A percentile compares a stretch with the other conserved stretches of the same genome.
These are phyloP conservation scores for Endotrypanum monterogeii DNA, from an alignment of 208 protist genomes.

Conservation along the genomic window DNA sequence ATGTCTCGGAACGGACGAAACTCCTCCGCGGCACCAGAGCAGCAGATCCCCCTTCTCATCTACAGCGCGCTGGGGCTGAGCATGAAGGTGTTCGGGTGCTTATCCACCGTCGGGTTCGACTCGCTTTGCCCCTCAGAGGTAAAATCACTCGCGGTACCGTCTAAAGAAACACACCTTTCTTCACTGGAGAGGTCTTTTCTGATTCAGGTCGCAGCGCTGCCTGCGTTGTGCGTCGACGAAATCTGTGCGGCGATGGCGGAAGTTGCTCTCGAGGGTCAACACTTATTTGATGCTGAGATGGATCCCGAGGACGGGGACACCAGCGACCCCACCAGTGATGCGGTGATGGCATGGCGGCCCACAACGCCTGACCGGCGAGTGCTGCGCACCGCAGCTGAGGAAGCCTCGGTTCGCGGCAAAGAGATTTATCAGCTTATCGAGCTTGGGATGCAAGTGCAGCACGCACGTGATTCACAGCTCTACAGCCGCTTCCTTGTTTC, in stretches of 20 bases:
- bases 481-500: constrained; percentile 63
- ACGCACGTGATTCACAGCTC: constrained; percentile 39
- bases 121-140: constrained; percentile 23
- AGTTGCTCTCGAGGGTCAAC: constrained; percentile 32
- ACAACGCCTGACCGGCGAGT: constrained; percentile 50
- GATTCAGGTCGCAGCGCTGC: constrained; percentile 64
- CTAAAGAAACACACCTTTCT: constrained; percentile 34
- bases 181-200: constrained; percentile 64
- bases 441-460: constrained; percentile 37
- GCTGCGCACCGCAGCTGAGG: constrained; percentile 33
- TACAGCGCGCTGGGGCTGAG: constrained; percentile 45
- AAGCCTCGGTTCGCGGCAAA: constrained; percentile 35
- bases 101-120: constrained; percentile 54
- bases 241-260: constrained; percentile 73
- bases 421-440: constrained; percentile 55
- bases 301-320: constrained; percentile 1
- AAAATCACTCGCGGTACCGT: constrained; percentile 11
- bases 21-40: constrained; percentile 13
- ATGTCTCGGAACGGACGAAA: constrained; percentile 5
- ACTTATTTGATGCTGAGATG: neutral
- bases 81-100: constrained; percentile 69
- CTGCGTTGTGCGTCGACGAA: constrained; percentile 74
- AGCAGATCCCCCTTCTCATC: constrained; percentile 35
- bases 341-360: constrained; percentile 32
- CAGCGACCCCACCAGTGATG: neutral